These are phyloP conservation scores for Dentipellis fragilis DNA, from an alignment of 768 basidiomycete genomes.

Conservation along the genomic window DNA sequence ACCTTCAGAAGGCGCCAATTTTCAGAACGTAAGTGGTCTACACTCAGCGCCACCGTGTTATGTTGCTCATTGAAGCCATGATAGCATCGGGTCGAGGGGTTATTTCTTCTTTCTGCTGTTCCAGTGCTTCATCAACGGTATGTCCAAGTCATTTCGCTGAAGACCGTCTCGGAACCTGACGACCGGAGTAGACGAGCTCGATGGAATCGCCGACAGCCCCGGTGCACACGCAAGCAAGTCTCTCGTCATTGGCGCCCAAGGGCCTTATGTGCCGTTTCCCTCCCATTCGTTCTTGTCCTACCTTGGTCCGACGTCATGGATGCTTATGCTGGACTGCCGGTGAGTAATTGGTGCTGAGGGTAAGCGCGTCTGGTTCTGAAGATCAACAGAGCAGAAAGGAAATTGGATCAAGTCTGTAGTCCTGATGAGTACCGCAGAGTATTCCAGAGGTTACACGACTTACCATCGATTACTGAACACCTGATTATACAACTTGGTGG, in stretches of 20 bases:
- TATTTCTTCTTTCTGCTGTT: slow-evolving; percentile 94
- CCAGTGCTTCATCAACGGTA: slow-evolving; percentile 84
- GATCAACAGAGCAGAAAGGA: slow-evolving; percentile 68
- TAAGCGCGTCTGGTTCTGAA: not conserved
- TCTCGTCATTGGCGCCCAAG: slow-evolving; percentile 62
- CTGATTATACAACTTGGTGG: slow-evolving; percentile 73
- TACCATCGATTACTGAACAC: slow-evolving; percentile 70
- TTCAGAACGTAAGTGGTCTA: slow-evolving; percentile 48
- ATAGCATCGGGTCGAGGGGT: slow-evolving; percentile 70
- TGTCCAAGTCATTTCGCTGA: slow-evolving; percentile 11
- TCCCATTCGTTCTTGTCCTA: slow-evolving; percentile 78
- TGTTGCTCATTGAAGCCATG: not conserved
- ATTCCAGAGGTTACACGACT: slow-evolving; percentile 46
- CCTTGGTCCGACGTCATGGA: slow-evolving; percentile 66
- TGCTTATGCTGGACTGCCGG: slow-evolving; percentile 81
- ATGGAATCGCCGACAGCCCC: slow-evolving; percentile 57
- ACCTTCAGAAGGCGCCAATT: slow-evolving; percentile 61
- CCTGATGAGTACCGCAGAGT: slow-evolving; percentile 59
- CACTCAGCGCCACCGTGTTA: not conserved
- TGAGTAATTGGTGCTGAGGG: slow-evolving; percentile 22
- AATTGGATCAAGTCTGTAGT: slow-evolving; percentile 74
- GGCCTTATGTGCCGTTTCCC: slow-evolving; percentile 69
- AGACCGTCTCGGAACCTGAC: not conserved
- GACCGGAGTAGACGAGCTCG: slow-evolving; percentile 44
- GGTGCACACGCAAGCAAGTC: slow-evolving; percentile 60